A percentile compares a stretch with the other conserved stretches of the same genome.
phyloP scores from a whole-genome alignment of 495 filamentous ascomycete species.

The Achaetomiella virescens region DNA sequence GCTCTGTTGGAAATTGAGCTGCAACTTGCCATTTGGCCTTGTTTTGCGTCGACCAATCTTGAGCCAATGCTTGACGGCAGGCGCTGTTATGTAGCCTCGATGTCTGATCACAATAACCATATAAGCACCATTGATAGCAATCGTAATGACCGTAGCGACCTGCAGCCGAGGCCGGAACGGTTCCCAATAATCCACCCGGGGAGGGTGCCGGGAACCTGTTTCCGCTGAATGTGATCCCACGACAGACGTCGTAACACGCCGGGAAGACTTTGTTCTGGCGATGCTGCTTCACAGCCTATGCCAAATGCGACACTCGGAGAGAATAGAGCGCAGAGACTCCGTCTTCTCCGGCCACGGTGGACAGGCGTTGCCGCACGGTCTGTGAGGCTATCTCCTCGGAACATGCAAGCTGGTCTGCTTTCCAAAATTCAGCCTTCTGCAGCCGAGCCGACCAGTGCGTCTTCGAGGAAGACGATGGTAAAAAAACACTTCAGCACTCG shows the following conservation, averaged over 20 bases:
- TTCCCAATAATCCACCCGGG: too few relatives aligned
- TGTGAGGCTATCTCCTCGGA: not conserved
- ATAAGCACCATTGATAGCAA: too few relatives aligned
- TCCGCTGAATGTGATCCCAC: constrained; percentile 13
- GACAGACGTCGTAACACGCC: constrained; percentile 20
- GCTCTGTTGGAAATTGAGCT: constrained; percentile 3
- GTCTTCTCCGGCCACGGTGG: not conserved
- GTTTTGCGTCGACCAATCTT: too few relatives aligned
- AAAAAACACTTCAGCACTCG: not conserved
- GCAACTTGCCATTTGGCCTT: not conserved
- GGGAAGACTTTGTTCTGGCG: not conserved
- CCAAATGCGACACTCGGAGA: constrained; percentile 5
- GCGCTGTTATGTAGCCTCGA: too few relatives aligned
- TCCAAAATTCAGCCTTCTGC: not conserved
- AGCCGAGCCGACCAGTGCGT: not conserved
- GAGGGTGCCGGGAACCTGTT: not conserved
- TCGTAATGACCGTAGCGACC: too few relatives aligned
- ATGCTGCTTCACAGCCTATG: not conserved
- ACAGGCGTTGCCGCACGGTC: not conserved
- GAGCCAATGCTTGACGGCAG: not conserved
- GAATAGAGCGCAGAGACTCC: not conserved
- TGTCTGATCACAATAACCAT: too few relatives aligned
- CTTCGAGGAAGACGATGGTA: not conserved
- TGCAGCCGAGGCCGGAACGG: too few relatives aligned
- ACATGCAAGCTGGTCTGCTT: not conserved